Base-by-base conservation (phyloP, 148 eudicot genomes). In the Vaccinium vitisidaea region DNA sequence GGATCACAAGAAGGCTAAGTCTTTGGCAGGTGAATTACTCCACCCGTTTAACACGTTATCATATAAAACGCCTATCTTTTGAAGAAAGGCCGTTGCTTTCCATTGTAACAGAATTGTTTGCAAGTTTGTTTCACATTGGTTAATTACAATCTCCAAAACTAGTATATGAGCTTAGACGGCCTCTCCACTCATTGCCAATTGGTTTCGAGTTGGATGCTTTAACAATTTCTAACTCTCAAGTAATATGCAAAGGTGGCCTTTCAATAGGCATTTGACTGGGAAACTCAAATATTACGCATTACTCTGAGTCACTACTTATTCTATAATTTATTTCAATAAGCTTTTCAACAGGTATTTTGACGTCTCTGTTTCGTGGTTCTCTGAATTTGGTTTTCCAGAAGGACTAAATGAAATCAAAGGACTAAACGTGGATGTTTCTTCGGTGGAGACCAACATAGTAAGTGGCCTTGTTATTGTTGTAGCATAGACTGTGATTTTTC, bases 381-480 rank as follows among this genome's bases (percentile, higher is more conserved):
- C 15, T 78, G 43, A 15, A 53, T 53, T 25, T 77, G 21, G 79
- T 52, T 52, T 27, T 86, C 53, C 91, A 97, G 98, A 90, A 80
- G 98, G 94, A 30, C 88, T 97, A 81, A 95, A 89, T 89, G 87
- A 89, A 84, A 93, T 97, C 83, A 87, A 90, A 79, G 99, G 99
- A 82, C 83, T 95, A 16, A 91, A 91, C 85, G 98, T 93, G 71
- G 95, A 95, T 84, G 53, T 88, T 16, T 84, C 58, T 81, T 83
- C 96, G 58, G 98, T 97, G 46, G 96, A 97, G 89, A 97, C 98
- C 77, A 95, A 97, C 85, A 97, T 97, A 67, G 99, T 97, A 87
- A 93, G 99, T 91, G 8, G 23, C 54, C 77, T 46, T 9, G 27
- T 36, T 27, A 55, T 19, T 19, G 36, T 19, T 19, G 36, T 19